Base-by-base conservation (phyloP, 2,329 filamentous ascomycete species). In the Monosporascus sp. region DNA sequence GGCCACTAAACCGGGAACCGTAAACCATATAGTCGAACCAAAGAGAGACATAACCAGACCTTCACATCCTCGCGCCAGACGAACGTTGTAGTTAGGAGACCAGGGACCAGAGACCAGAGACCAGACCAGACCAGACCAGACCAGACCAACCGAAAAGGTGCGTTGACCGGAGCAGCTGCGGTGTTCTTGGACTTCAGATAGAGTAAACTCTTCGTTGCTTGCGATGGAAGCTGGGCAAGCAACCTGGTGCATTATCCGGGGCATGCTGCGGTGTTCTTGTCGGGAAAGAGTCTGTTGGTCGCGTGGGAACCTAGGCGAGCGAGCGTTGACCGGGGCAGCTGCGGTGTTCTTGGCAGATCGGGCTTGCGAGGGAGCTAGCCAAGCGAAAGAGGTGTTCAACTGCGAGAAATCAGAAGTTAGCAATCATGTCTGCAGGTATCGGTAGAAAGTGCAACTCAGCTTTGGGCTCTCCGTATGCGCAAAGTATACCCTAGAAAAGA, bases 161-260 rank as follows among this genome's bases (percentile, higher is more conserved):
- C 47, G 31, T 55, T 55, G 25, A 38, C 53, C 50, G 50, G 50
- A 38, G 51, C 49, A 53, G 47, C 49, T 53, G 47, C 51, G 49
- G 54, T 55, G 45, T 55, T 55, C 50, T 47, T 52, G 45, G 35
- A n/a, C 48, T 14, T 35, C 9, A 35, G 9, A 35, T 35, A 14
- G 11, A 14, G 31, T 35, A 35, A 11, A 35, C 9, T 35, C 9
- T 5, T 35, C 31, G 11, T 35, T 35, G 31, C 31, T 14, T 35
- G 31, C 31, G 31, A 11, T 14, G 11, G 31, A 35, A 14, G 11
- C 31, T 35, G 14, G 31, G 31, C 11, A 35, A 5, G 11, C 9
- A 35, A 14, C 31, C 5, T 35, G 43, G 14, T 39, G 38, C 38
- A 18, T 39, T 39, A 20, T n/a, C 38, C 38, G 37, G 37, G n/a